phyloP scores from a whole-genome alignment of 331 rosid genomes.

The Malus hybrid region DNA sequence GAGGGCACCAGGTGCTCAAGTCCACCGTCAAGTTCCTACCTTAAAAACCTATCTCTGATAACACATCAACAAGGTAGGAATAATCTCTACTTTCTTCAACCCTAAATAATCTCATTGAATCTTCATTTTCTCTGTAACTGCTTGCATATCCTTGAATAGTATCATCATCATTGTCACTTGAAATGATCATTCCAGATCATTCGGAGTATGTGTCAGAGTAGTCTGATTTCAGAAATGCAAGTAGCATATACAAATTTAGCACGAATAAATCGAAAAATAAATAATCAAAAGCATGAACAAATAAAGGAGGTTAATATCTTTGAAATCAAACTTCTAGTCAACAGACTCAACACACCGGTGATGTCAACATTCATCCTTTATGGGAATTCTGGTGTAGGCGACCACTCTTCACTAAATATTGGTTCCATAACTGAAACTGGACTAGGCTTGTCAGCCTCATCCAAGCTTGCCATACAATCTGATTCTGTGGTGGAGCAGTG shows the following conservation, averaged over 20 bases:
- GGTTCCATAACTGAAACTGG: slow-evolving; percentile 74
- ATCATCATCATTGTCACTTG: slow-evolving; percentile 82
- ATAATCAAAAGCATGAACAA: not conserved
- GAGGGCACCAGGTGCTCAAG: slow-evolving; percentile 36
- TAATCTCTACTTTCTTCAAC: slow-evolving; percentile 61
- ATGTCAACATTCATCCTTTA: slow-evolving; percentile 15
- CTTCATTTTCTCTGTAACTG: slow-evolving; percentile 25
- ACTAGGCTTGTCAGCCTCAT: slow-evolving; percentile 48
- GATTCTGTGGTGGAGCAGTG: slow-evolving; percentile 22
- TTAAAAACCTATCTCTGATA: slow-evolving; percentile 44
- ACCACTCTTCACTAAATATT: slow-evolving; percentile 32
- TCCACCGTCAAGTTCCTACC: slow-evolving; percentile 29
- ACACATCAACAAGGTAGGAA: slow-evolving; percentile 67
- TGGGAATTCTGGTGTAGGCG: slow-evolving; percentile 21
- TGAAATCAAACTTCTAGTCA: not conserved
- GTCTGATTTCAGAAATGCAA: slow-evolving; percentile 41
- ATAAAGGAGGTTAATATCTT: not conserved
- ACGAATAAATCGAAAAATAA: not conserved
- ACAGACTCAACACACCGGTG: slow-evolving; percentile 49
- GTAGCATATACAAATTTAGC: slow-evolving; percentile 15
- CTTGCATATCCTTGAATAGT: slow-evolving; percentile 27
- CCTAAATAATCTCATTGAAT: slow-evolving; percentile 23
- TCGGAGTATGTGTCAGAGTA: slow-evolving; percentile 45
- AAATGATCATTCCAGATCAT: slow-evolving; percentile 41
- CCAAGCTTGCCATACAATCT: slow-evolving; percentile 34